Evolutionary conservation across 345 rosid genomes (phyloP).

Genomic region (Citrus hindsii): DNA sequence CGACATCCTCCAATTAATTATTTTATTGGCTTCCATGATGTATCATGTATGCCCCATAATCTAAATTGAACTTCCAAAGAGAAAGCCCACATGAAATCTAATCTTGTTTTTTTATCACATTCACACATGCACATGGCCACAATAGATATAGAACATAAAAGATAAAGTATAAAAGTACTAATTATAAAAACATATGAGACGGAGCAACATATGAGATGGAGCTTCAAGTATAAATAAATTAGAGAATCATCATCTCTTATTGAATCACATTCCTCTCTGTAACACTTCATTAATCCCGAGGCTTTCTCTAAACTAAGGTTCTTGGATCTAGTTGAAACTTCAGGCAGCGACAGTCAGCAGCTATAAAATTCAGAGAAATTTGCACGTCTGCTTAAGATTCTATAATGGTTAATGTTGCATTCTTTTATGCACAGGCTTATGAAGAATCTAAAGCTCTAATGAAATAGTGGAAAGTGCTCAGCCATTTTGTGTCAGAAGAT

Average conservation of each 20-base stretch:
- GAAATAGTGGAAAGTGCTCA: conserved; percentile 15
- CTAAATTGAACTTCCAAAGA: conserved; percentile 25
- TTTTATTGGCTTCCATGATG: conserved; percentile 7
- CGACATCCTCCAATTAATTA: conserved; percentile 2
- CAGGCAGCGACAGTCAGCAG: neutral
- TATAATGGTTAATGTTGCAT: neutral
- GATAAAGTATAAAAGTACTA: neutral
- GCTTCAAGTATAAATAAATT: conserved; percentile 9
- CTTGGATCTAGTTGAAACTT: conserved; percentile 21
- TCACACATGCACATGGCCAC: conserved; percentile 47
- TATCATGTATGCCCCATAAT: conserved; percentile 25
- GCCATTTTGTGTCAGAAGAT: conserved; percentile 1
- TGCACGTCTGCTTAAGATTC: neutral
- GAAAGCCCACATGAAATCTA: conserved; percentile 56
- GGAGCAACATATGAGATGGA: conserved; percentile 4
- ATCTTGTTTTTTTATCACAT: conserved; percentile 33
- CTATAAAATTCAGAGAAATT: neutral
- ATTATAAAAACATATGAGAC: conserved; percentile 3
- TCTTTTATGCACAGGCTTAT: conserved; percentile 37
- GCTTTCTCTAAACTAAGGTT: conserved; percentile 5
- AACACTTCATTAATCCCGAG: conserved; percentile 17
- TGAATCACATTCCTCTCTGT: conserved; percentile 13
- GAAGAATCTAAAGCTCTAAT: conserved; percentile 60
- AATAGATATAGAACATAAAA: neutral
- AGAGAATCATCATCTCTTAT: neutral